These are phyloP conservation scores for Platanus orientalis DNA, from an alignment of 164 flowering plant species.

Conservation along the genomic window DNA sequence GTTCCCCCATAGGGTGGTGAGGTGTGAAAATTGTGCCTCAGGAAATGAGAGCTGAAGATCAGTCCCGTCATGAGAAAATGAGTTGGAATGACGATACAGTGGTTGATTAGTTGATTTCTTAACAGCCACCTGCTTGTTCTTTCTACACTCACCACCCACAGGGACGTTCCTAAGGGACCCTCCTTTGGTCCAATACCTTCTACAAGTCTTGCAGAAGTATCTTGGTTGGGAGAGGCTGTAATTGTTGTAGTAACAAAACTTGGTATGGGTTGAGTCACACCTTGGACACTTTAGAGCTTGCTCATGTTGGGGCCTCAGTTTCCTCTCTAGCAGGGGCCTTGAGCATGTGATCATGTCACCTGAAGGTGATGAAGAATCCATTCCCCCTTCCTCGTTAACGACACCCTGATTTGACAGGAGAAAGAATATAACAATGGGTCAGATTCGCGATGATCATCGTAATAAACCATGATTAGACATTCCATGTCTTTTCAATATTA, in stretches of 20 bases:
- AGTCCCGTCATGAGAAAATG: slow-evolving; percentile 13
- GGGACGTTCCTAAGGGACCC: slow-evolving; percentile 77
- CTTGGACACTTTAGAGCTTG: slow-evolving; percentile 70
- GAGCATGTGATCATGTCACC: slow-evolving; percentile 54
- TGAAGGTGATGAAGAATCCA: slow-evolving; percentile 53
- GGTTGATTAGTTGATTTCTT: slow-evolving; percentile 30
- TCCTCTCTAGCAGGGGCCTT: slow-evolving; percentile 47
- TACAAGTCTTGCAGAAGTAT: slow-evolving; percentile 79
- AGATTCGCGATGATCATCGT: neutral
- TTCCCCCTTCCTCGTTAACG: slow-evolving; percentile 40
- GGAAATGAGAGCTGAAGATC: slow-evolving; percentile 60
- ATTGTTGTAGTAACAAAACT: slow-evolving; percentile 84
- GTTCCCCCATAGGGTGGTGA: slow-evolving; percentile 20
- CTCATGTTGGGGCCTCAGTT: slow-evolving; percentile 66
- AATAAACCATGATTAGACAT: neutral
- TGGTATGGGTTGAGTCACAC: slow-evolving; percentile 77
- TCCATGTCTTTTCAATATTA: slow-evolving; percentile 7
- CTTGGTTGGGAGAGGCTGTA: slow-evolving; percentile 84
- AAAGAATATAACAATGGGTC: neutral
- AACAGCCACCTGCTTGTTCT: slow-evolving; percentile 45
- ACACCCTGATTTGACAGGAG: slow-evolving; percentile 30
- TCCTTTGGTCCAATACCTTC: slow-evolving; percentile 87
- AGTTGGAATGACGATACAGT: slow-evolving; percentile 8
- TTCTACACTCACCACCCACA: slow-evolving; percentile 77
- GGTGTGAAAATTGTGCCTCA: slow-evolving; percentile 37